Evolutionary conservation across 352 stramenopile species (phyloP), one percentile per base, ranked within the genome.

Genomic region (Globisporangium nagaii): DNA sequence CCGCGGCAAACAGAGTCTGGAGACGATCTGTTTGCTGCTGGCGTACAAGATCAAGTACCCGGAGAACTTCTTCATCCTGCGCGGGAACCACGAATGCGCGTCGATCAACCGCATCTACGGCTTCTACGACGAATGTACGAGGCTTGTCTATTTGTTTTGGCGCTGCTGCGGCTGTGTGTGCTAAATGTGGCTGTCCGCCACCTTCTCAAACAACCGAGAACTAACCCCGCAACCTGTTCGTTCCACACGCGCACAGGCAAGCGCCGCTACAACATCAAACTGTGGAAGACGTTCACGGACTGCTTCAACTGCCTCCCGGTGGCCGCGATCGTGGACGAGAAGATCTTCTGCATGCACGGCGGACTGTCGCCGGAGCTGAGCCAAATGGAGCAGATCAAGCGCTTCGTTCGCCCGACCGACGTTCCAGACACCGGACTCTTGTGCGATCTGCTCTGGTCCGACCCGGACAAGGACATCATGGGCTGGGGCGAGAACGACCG

Each of bases 271-370:
- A 97, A 97, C 65, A 96, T 96, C 25, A 98, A 98, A 55, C 88
- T 99, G 19, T 99, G 97, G 97, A 98, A 99, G 66, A 89, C 93
- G 22, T 98, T 98, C 58, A 98, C 93, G 12, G 89, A 97, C 63
- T 87, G 88, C 45, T 98, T 96, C 79, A 84, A 84, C 67, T 92
- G 77, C 51, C 67, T 99, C 17, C 96, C 97, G 1, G 95, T 99
- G 27, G 95, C 96, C 4, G 97, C 97, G 0, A 95, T 99, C 47
- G 96, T 99, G 43, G 97, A 99, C 62, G 97, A 99, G 62, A 98
- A 98, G 72, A 99, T 99, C 62, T 98, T 99, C 62, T 99, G 97
- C 72, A 98, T 98, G 74, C 97, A 99, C 68, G 97, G 97, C 30
- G 94, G 95, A 8, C 69, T 98, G 19, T 98, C 88, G 52, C 97